phyloP scores from a whole-genome alignment of 2,329 filamentous ascomycete genomes.

The Diatrype stigma region DNA sequence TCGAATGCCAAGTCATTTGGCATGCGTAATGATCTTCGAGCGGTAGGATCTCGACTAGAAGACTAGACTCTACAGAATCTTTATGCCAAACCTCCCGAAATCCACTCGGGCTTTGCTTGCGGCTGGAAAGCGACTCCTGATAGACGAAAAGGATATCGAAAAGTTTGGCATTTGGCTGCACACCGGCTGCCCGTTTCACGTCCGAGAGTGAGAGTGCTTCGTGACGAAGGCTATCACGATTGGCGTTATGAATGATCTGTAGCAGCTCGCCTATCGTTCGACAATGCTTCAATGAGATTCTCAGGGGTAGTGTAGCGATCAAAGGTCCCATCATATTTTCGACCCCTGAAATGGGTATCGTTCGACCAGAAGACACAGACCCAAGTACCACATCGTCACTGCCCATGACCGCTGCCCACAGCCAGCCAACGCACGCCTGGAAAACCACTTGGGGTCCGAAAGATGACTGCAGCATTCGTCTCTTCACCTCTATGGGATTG shows the following conservation, averaged over 20 bases:
- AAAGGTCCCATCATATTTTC: slow-evolving; percentile 77
- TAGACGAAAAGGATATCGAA: slow-evolving; percentile 82
- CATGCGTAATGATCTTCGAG: slow-evolving; percentile 34
- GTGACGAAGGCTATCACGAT: slow-evolving; percentile 62
- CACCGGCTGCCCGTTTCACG: slow-evolving; percentile 58
- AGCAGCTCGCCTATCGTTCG: slow-evolving; percentile 58
- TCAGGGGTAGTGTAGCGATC: slow-evolving; percentile 69
- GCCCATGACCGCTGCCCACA: slow-evolving; percentile 63
- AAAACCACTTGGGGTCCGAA: slow-evolving; percentile 69
- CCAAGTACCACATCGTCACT: slow-evolving; percentile 67
- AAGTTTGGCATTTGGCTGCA: slow-evolving; percentile 52
- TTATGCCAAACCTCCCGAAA: slow-evolving; percentile 55
- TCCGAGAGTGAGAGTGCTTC: slow-evolving; percentile 61
- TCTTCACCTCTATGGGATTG: slow-evolving; percentile 28
- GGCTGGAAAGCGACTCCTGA: slow-evolving; percentile 64
- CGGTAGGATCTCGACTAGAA: slow-evolving; percentile 76
- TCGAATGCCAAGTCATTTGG: slow-evolving; percentile 44
- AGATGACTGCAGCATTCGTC: slow-evolving; percentile 34
- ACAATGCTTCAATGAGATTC: slow-evolving; percentile 54
- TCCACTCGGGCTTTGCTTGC: slow-evolving; percentile 13
- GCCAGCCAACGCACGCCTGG: slow-evolving; percentile 64
- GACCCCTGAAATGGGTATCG: slow-evolving; percentile 63
- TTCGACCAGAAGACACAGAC: slow-evolving; percentile 77
- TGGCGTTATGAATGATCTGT: slow-evolving; percentile 58
- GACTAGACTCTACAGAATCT: slow-evolving; percentile 71